Base-by-base conservation (phyloP, 495 filamentous ascomycete species). In the Chaetomium fimeti region DNA sequence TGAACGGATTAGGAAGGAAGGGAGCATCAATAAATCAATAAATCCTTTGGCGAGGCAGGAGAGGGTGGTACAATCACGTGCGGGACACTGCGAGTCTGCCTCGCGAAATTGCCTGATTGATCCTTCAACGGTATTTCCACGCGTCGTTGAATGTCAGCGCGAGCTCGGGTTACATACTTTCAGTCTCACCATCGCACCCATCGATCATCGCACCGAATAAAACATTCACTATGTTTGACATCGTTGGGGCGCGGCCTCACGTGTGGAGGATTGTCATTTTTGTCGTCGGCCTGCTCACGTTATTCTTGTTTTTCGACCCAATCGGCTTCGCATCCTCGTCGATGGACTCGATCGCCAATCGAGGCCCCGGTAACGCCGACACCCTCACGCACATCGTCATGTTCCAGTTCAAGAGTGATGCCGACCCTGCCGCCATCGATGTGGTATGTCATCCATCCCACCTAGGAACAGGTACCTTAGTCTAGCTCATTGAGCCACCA, bases 301-400 rank as follows among this genome's bases (percentile, higher is more conserved):
- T 71, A n/a, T 52, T 72, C 15, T 24, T 61, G 15, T 55, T 70
- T 49, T 65, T 68, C 60, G 63, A 72, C 48, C 70, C 70, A 11
- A 56, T 71, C 25, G 62, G 68, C 24, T 64, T 69, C 60, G 62
- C 65, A 1, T 62, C 67, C 4, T 29, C 43, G 18, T 60, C 67
- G 4, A 22, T 43, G 40, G 40, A 43, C 40, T 16, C 40, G 40
- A 18, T 61, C 3, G 52, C 64, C 2, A 24, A 58, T 15, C 32
- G n/a, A 16, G 6, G 53, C 13, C 56, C 60, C 13, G 40, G 52
- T 9, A 43, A 0, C 12, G 43, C 60, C 7, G 36, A 29, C 43
- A 51, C 25, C 43, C 63, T 88, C 64, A 82, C 81, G 9, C 86
- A 88, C 62, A 77, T 88, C 28, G 85, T 88, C 11, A 71, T 88